These are phyloP conservation scores for Mollisia scopiformis DNA, from an alignment of 2,329 filamentous ascomycete genomes.

Conservation along the genomic window DNA sequence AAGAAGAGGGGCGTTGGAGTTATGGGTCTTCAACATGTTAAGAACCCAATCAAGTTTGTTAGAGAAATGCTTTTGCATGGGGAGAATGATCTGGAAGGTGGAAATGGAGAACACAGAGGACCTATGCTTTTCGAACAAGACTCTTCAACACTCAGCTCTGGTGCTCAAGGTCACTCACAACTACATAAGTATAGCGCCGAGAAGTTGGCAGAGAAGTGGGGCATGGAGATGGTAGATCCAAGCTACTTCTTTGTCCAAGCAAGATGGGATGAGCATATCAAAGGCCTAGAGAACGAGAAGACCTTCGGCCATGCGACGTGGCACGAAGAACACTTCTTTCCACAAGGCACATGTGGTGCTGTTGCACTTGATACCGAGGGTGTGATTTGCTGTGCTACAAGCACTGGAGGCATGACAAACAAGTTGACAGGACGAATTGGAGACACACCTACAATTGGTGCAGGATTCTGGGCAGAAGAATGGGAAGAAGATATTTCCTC, in stretches of 20 bases:
- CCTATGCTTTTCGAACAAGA: constrained; percentile 19
- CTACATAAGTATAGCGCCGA: constrained; percentile 72
- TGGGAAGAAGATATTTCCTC: constrained; percentile 60
- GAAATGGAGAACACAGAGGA: constrained; percentile 37
- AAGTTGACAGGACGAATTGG: constrained; percentile 85
- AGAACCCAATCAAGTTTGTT: constrained; percentile 79
- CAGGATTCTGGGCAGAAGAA: constrained; percentile 89
- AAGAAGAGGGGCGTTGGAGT: constrained; percentile 80
- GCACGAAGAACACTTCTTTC: constrained; percentile 68
- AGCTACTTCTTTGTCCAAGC: constrained; percentile 79
- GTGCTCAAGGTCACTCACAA: constrained; percentile 70
- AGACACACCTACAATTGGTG: constrained; percentile 81
- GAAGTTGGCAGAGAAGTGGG: constrained; percentile 67
- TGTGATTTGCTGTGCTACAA: constrained; percentile 69
- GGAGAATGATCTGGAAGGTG: constrained; percentile 59
- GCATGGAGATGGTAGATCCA: constrained; percentile 66
- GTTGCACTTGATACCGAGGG: constrained; percentile 80
- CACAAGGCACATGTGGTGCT: constrained; percentile 83
- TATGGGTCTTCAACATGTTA: constrained; percentile 72
- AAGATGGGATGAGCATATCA: constrained; percentile 77
- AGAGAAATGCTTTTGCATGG: constrained; percentile 70
- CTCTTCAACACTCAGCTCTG: constrained; percentile 6
- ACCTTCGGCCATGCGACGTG: constrained; percentile 51
- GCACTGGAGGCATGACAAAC: constrained; percentile 82
- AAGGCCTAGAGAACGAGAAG: constrained; percentile 55